phyloP scores from a whole-genome alignment of 768 basidiomycete species.

The Psilocybe cyanescens region DNA sequence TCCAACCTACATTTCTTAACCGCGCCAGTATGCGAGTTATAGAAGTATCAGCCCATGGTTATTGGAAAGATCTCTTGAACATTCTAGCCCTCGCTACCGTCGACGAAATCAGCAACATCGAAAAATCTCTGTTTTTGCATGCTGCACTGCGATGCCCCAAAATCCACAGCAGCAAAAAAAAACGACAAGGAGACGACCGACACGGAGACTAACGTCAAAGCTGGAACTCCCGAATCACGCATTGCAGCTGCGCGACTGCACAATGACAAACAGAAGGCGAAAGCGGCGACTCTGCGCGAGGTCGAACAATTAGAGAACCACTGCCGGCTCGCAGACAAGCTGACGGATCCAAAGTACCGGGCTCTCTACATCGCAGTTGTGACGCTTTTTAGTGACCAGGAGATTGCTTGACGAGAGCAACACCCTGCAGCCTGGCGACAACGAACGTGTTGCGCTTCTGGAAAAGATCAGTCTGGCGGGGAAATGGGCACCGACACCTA shows the following conservation, averaged over 20 bases:
- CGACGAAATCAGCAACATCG: conserved; percentile 45
- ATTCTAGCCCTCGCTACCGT: conserved; percentile 63
- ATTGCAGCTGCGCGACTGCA: conserved; percentile 22
- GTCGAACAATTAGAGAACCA: conserved; percentile 30
- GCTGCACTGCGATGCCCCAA: conserved; percentile 16
- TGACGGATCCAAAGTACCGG: conserved; percentile 53
- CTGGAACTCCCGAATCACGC: conserved; percentile 23
- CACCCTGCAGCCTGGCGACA: conserved; percentile 30
- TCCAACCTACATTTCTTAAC: conserved; percentile 59
- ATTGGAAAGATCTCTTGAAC: conserved; percentile 78
- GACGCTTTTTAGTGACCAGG: conserved; percentile 57
- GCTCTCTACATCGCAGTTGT: conserved; percentile 68
- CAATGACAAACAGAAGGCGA: conserved; percentile 17
- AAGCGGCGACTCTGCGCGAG: conserved; percentile 28
- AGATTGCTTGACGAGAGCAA: conserved; percentile 45
- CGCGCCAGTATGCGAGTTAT: conserved; percentile 47
- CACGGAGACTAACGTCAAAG: conserved; percentile 8
- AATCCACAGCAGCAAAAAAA: conserved; percentile 1
- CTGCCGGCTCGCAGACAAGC: conserved; percentile 40
- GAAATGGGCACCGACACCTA: conserved; percentile 75
- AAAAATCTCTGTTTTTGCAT: conserved; percentile 33
- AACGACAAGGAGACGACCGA: no score
- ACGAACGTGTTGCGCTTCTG: conserved; percentile 33
- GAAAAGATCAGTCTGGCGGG: conserved; percentile 57
- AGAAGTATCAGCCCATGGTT: conserved; percentile 54